Conservation (phyloP, 768 basidiomycete genomes). For the Kwoniella dendrophila region DNA sequence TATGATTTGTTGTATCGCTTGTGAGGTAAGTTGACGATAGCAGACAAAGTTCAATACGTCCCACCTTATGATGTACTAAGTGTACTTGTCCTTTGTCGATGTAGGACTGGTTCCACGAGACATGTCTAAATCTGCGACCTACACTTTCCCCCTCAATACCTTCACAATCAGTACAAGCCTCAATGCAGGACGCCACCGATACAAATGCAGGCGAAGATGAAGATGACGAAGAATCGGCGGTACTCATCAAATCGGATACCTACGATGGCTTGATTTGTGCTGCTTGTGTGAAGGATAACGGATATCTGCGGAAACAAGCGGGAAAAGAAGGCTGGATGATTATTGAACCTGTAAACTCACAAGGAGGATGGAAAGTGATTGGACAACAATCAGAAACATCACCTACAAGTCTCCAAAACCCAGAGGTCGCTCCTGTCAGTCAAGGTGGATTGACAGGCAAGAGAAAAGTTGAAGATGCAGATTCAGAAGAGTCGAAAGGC, state of each 20-base stretch:
- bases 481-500: not conserved
- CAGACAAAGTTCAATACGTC: no score
- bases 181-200: not conserved
- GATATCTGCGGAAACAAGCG: constrained; percentile 24
- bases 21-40: constrained; percentile 53
- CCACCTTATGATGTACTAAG: no score
- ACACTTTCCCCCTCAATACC: not conserved
- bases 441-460: constrained; percentile 2
- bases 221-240: constrained; percentile 40
- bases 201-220: constrained; percentile 33
- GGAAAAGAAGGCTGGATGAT: constrained; percentile 53
- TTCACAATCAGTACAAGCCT: not conserved
- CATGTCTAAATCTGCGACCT: constrained; percentile 43
- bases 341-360: constrained; percentile 33
- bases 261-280: constrained; percentile 53
- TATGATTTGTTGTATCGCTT: constrained; percentile 53
- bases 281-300: constrained; percentile 31
- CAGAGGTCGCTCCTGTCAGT: not conserved
- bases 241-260: constrained; percentile 42
- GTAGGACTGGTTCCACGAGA: constrained; percentile 55
- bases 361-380: constrained; percentile 8
- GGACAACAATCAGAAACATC: not conserved
- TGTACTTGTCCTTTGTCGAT: not conserved
- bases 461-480: not conserved
- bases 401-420: constrained; percentile 7